Conservation (phyloP, 1,139 yeast species). For the Taphrina wiesneri region DNA sequence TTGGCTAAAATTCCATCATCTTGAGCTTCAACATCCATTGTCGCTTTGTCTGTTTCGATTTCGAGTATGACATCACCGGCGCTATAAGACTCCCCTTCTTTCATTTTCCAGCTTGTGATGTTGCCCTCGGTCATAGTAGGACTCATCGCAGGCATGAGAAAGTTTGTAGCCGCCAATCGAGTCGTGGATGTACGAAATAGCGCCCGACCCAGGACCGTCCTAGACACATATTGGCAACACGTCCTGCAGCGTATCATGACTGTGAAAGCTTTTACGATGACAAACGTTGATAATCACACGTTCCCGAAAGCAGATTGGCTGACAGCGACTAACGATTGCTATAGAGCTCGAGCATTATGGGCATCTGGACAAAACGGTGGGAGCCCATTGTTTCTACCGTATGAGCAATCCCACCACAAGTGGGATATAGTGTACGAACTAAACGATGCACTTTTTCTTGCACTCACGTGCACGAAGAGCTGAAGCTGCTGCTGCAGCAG, state of each 20-base stretch:
- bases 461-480: too few relatives aligned
- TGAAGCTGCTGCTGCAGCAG: too few relatives aligned
- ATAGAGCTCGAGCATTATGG: background rate
- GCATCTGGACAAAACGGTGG: background rate
- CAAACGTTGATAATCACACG: background rate
- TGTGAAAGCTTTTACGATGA: background rate
- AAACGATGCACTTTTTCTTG: background rate
- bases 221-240: background rate
- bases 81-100: slow-evolving; percentile 72
- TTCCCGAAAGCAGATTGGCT: background rate
- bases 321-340: background rate
- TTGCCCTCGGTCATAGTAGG: slow-evolving; percentile 99
- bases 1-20: slow-evolving; percentile 91
- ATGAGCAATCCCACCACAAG: background rate
- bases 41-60: slow-evolving; percentile 97
- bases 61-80: slow-evolving; percentile 95
- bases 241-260: background rate
- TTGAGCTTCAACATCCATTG: slow-evolving; percentile 98
- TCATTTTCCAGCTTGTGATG: slow-evolving; percentile 87
- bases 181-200: background rate
- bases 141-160: slow-evolving; percentile 92
- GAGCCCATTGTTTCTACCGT: background rate
- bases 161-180: slow-evolving; percentile 54
- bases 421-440: slow-evolving; percentile 6
- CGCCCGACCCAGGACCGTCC: background rate